phyloP scores from a whole-genome alignment of 306 rosid species.

The Notholithocarpus densiflorus region DNA sequence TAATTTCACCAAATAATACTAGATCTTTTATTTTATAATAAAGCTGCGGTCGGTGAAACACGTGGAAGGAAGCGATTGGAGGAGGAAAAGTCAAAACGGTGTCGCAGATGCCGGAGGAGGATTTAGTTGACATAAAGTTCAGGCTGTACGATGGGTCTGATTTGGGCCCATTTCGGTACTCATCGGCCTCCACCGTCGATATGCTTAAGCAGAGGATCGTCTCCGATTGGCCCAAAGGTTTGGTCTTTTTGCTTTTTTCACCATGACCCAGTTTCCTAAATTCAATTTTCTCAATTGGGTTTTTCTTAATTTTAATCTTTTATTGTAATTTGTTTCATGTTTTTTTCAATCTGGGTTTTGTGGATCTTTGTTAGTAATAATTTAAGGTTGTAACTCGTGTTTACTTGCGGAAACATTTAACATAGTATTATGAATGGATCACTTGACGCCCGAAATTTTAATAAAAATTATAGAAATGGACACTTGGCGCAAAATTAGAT shows the following conservation, averaged over 20 bases:
- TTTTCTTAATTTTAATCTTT: background rate
- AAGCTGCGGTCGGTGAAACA: background rate
- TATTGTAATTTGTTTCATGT: background rate
- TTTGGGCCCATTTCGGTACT: conserved; percentile 81
- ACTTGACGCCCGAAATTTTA: no score
- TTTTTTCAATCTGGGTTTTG: background rate
- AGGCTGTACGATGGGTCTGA: conserved; percentile 86
- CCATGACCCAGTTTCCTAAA: background rate
- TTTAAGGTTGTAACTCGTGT: no score
- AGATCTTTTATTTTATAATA: no score
- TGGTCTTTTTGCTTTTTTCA: background rate
- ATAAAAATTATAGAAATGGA: no score
- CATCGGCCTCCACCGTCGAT: conserved; percentile 79
- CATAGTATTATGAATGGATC: no score
- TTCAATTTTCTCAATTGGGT: background rate
- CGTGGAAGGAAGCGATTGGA: conserved; percentile 13
- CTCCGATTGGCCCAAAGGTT: conserved; percentile 96
- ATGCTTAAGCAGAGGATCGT: conserved; percentile 86
- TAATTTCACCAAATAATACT: no score
- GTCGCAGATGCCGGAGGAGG: conserved; percentile 84
- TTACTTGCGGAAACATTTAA: no score
- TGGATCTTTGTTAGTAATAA: background rate
- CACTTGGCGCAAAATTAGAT: no score
- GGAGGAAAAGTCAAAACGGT: conserved; percentile 19
- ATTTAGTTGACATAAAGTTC: conserved; percentile 72